Percentiles rank a stretch among this genome's conserved stretches.
phyloP scores from a whole-genome alignment of 257 asterid genomes.

The Gentiana macrophylla region DNA sequence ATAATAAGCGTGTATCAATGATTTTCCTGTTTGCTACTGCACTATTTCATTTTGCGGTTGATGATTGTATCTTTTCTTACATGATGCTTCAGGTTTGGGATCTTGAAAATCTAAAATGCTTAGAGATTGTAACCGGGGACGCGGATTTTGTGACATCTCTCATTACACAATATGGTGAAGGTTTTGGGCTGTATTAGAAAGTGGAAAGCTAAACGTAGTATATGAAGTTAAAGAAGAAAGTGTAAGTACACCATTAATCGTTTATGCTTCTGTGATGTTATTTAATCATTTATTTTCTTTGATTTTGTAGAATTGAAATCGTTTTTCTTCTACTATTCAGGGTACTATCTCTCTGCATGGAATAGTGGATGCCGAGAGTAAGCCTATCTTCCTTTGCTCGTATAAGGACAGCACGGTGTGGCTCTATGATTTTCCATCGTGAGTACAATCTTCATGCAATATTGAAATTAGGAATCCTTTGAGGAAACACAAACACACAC shows the following conservation, averaged over 20 bases:
- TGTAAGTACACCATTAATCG: constrained; percentile 7
- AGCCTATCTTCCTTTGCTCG: constrained; percentile 41
- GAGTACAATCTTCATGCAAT: constrained; percentile 24
- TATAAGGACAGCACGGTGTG: constrained; percentile 33
- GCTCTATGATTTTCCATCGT: constrained; percentile 48
- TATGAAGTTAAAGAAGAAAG: constrained; percentile 25
- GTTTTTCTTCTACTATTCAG: constrained; percentile 1
- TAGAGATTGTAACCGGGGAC: constrained; percentile 43
- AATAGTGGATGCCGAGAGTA: constrained; percentile 26
- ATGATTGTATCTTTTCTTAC: too few species aligned
- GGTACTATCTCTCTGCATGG: constrained; percentile 29
- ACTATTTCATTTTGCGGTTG: too few species aligned
- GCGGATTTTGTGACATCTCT: constrained; percentile 34
- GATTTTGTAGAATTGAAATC: constrained; percentile 25
- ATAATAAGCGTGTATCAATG: too few species aligned
- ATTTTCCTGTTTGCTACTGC: too few species aligned
- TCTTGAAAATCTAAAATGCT: constrained; percentile 39
- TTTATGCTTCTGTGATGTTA: background rate
- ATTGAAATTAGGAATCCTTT: constrained; percentile 16
- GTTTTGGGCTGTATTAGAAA: constrained; percentile 41
- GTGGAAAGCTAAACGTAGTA: constrained; percentile 29
- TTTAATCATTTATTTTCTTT: constrained; percentile 25
- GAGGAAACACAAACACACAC: constrained; percentile 24
- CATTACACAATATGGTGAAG: constrained; percentile 43
- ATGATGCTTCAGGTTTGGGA: constrained; percentile 27